phyloP scores from a whole-genome alignment of 345 rosid species.

The Gossypium longicalyx region DNA sequence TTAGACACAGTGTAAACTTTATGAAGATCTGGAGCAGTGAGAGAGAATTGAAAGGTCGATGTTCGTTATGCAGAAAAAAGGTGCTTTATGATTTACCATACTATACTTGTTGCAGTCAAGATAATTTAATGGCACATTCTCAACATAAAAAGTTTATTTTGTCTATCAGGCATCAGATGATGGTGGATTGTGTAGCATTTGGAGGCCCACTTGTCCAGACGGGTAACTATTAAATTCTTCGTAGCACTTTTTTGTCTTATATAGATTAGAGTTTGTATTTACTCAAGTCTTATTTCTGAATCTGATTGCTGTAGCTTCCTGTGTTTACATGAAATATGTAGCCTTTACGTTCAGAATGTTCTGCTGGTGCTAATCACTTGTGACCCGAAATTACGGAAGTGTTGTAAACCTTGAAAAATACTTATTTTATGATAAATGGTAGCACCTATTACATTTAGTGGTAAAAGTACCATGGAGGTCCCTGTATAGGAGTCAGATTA shows the following conservation, averaged over 20 bases:
- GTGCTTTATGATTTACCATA: conserved; percentile 29
- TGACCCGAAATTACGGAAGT: background rate
- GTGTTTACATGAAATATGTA: background rate
- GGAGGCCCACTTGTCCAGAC: conserved; percentile 86
- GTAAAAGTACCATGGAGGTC: too few relatives aligned
- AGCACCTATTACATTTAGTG: background rate
- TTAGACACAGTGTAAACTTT: conserved; percentile 70
- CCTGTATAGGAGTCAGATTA: too few relatives aligned
- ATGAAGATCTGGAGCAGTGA: conserved; percentile 87
- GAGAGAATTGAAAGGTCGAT: conserved; percentile 60
- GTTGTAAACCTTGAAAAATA: background rate
- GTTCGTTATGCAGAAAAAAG: conserved; percentile 75
- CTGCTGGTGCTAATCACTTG: background rate
- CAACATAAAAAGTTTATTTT: background rate
- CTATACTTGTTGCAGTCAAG: conserved; percentile 14
- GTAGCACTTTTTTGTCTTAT: background rate
- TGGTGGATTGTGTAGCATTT: conserved; percentile 59
- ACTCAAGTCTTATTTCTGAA: background rate
- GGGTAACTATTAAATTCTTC: conserved; percentile 47
- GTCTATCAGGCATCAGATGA: conserved; percentile 57
- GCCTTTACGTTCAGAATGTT: background rate
- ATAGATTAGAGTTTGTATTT: conserved; percentile 13
- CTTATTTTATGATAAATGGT: background rate
- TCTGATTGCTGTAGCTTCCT: background rate
- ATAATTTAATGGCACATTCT: background rate